A percentile compares a stretch with the other conserved stretches of the same genome.
phyloP scores from a whole-genome alignment of 768 basidiomycete genomes.

The Naganishia onofrii region DNA sequence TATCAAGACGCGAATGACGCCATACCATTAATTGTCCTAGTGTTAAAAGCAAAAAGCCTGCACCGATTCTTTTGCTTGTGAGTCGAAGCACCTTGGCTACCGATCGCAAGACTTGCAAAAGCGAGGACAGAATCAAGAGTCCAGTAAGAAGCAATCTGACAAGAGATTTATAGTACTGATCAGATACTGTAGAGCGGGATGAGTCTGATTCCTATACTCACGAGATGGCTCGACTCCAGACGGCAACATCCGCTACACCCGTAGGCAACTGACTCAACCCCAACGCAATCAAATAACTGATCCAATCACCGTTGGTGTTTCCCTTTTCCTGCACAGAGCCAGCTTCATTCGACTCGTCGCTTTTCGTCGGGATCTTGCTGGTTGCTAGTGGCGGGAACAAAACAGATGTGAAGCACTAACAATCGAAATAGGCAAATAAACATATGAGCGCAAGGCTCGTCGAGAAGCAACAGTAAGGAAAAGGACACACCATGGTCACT shows the following conservation, averaged over 20 bases:
- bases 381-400: constrained; percentile 42
- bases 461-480: background rate
- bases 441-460: background rate
- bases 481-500: constrained; percentile 41
- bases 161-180: background rate
- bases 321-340: constrained; percentile 36
- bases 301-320: constrained; percentile 51
- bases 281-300: constrained; percentile 48
- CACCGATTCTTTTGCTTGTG: constrained; percentile 48
- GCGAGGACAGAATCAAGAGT: constrained; percentile 46
- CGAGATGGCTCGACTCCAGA: constrained; percentile 47
- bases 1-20: background rate
- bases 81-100: constrained; percentile 44
- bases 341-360: background rate
- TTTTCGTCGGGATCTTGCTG: constrained; percentile 28
- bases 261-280: constrained; percentile 44
- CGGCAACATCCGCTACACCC: constrained; percentile 39
- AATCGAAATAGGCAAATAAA: background rate
- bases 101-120: constrained; percentile 47
- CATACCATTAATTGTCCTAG: constrained; percentile 49
- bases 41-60: constrained; percentile 47
- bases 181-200: background rate
- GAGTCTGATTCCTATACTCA: background rate
- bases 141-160: constrained; percentile 45
- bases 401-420: constrained; percentile 46